Percentiles rank a stretch among this genome's conserved stretches.
Evolutionary conservation across 495 filamentous ascomycete genomes (phyloP).

Genomic region (Trichoderma gamsii): DNA sequence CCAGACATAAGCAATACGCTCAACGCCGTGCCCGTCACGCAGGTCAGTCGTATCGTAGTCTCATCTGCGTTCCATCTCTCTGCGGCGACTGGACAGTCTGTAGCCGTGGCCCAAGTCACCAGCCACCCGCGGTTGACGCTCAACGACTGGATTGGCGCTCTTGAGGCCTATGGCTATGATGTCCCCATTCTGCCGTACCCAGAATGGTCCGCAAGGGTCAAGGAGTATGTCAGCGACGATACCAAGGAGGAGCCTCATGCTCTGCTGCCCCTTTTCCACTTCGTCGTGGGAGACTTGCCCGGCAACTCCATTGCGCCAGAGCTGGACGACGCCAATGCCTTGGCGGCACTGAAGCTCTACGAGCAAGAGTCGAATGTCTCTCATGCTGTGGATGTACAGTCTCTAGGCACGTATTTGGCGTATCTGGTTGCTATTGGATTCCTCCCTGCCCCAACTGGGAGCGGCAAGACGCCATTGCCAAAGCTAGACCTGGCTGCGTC

Average conservation of each 20-base stretch:
- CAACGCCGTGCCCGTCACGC: conserved; percentile 70
- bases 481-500: not conserved
- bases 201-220: not conserved
- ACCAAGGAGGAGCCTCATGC: conserved; percentile 14
- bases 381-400: not conserved
- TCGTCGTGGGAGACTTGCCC: conserved; percentile 63
- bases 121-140: conserved; percentile 60
- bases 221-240: conserved; percentile 8
- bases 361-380: not conserved
- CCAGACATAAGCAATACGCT: conserved; percentile 69
- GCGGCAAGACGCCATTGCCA: not conserved
- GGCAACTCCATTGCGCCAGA: conserved; percentile 60
- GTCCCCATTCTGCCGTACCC: conserved; percentile 53
- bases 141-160: conserved; percentile 55
- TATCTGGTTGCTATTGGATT: conserved; percentile 16
- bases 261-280: conserved; percentile 61
- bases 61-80: conserved; percentile 52
- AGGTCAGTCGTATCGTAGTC: conserved; percentile 63
- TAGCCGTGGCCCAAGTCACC: conserved; percentile 64
- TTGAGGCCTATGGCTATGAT: conserved; percentile 60
- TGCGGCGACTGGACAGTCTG: conserved; percentile 22
- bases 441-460: conserved; percentile 6
- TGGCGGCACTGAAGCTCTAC: conserved; percentile 38
- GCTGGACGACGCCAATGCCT: conserved; percentile 59
- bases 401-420: conserved; percentile 16